Evolutionary conservation across 2,329 filamentous ascomycete species (phyloP), one percentile per base, ranked within the genome.

Genomic region (Emmonsia crescens): DNA sequence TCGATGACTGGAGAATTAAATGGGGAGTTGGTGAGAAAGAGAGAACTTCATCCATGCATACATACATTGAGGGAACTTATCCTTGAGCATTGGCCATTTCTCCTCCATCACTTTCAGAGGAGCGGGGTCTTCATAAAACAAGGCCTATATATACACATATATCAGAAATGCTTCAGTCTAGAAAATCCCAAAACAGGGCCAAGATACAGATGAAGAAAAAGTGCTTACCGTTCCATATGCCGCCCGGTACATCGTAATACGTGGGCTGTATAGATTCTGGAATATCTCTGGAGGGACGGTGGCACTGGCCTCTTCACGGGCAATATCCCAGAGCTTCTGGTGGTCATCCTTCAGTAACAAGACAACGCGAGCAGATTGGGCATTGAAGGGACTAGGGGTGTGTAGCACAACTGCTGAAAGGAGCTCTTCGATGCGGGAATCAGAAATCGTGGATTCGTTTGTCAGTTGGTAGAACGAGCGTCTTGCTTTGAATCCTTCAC

Each of bases 321-420:
- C 44, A 24, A 48, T 48, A 12, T 48, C 44, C 44, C 44, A 48
- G 16, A 48, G 24, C 10, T 48, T 48, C 5, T 48, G n/a, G 24
- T 48, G 44, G 8, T 48, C 44, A 3, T 48, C 44, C 24, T 48
- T 48, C 12, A 48, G 44, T 24, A 48, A 24, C n/a, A 94, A 82
- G 56, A 93, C 82, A 64, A 86, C 77, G 64, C 90, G 85, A 70
- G 87, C 85, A 68, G 83, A 83, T 79, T 94, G 89, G 54, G 83
- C 86, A 84, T 94, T 94, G 85, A 93, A 95, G 68, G 85, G 85
- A 40, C 82, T 86, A 52, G 90, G 90, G 61, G 83, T 29, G 29
- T 55, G n/a, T 21, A 36, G 33, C 6, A 36, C 5, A 3, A 36
- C 33, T 36, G 33, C 33, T 36, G 33, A 36, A 36, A 36, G 33